Evolutionary conservation across 768 basidiomycete genomes (phyloP).

Genomic region (Paxillus involutus): DNA sequence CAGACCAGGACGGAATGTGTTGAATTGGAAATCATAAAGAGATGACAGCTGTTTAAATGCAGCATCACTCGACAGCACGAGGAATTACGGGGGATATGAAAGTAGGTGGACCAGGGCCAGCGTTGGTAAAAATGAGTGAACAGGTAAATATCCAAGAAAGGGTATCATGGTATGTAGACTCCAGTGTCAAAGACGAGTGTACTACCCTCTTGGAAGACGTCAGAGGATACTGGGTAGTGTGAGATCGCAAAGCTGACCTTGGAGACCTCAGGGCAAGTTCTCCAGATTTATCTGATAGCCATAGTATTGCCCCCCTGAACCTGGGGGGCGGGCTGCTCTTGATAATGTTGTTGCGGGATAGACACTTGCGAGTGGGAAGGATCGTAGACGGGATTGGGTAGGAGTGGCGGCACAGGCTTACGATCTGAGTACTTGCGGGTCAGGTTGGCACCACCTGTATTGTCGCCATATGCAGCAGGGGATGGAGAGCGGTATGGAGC

Average conservation of each 20-base stretch:
- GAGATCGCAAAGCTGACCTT: slow-evolving; percentile 4
- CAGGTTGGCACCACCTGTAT: slow-evolving; percentile 28
- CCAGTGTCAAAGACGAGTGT: not conserved
- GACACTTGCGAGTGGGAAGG: slow-evolving; percentile 22
- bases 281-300: not conserved
- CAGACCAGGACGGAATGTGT: slow-evolving; percentile 8
- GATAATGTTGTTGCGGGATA: slow-evolving; percentile 8
- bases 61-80: slow-evolving; percentile 16
- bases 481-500: slow-evolving; percentile 13
- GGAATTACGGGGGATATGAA: slow-evolving; percentile 8
- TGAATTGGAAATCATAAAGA: not conserved
- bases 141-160: not conserved
- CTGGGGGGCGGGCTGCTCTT: not conserved
- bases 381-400: slow-evolving; percentile 19
- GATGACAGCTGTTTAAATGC: not conserved
- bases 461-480: slow-evolving; percentile 7
- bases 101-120: slow-evolving; percentile 5
- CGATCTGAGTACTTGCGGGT: slow-evolving; percentile 35
- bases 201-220: not conserved
- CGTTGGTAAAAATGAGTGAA: slow-evolving; percentile 1
- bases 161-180: slow-evolving; percentile 3
- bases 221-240: not conserved
- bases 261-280: not conserved
- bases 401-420: slow-evolving; percentile 32
- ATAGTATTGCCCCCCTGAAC: not conserved